Evolutionary conservation across 176 grass and related monocot genomes (phyloP), one percentile per base, ranked within the genome.

Genomic region (Pontederia crassipes): DNA sequence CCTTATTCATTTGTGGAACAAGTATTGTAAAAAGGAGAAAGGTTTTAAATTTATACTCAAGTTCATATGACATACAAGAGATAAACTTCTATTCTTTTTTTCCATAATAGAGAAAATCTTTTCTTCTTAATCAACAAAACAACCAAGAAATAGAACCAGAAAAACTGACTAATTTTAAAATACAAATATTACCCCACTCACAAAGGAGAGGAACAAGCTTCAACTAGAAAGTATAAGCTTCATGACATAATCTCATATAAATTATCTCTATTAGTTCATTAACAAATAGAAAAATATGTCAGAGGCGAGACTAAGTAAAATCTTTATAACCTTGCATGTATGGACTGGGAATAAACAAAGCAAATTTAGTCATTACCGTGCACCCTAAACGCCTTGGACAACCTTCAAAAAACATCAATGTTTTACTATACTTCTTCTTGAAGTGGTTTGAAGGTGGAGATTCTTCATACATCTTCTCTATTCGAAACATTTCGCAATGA

Each of bases 371-470:
- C 51, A 76, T 95, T 95, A 95, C 91, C 80, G 91, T 90, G 86
- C 91, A 95, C 61, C 91, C 91, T 67, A 90, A 70, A 29, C 72
- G 83, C 55, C 73, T 78, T 62, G 85, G 69, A 61, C 91, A 95
- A 78, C 83, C 91, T 72, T 95, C 86, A 73, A 95, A 90, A 66
- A 90, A 95, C 91, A 95, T 95, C 78, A 95, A 68, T 52, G 83
- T 90, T 74, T 90, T 96, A 45, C 40, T 64, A 50, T 76, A 62
- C 62, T 92, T 98, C 72, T 77, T 95, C 55, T 75, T 81, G 49
- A 65, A 50, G 75, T 74, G 53, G 62, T 65, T 75, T 59, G 65
- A 50, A 47, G 69, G 35, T 61, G 76, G 61, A 52, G 32, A 76
- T 74, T 85, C 71, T 18, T 67, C 64, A 73, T 17, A 45, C 12